Evolutionary conservation across 805 yeast species (phyloP).

Genomic region (Saccharomycopsis sp.): DNA sequence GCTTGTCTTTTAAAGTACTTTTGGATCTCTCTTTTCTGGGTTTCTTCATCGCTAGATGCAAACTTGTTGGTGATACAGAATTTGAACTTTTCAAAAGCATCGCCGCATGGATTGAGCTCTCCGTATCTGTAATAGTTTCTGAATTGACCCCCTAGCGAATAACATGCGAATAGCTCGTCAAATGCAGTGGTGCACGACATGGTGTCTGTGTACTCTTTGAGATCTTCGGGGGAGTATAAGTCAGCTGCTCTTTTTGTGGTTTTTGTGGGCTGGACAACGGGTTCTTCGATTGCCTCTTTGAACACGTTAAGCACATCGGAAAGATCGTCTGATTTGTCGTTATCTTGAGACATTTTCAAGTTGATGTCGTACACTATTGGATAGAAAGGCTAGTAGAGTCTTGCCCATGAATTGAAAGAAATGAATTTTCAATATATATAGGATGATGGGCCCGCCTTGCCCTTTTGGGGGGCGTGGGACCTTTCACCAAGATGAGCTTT

Average conservation of each 20-base stretch:
- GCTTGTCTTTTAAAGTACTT: constrained; percentile 59
- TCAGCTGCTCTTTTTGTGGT: constrained; percentile 5
- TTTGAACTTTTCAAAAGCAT: constrained; percentile 64
- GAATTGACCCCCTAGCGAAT: constrained; percentile 84
- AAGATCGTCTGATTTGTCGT: constrained; percentile 13
- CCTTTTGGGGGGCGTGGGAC: no score
- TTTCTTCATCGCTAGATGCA: constrained; percentile 23
- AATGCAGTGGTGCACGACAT: constrained; percentile 77
- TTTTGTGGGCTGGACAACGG: constrained; percentile 5
- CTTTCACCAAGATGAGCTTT: no score
- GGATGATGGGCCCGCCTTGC: no score
- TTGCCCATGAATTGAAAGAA: no score
- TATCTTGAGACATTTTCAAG: constrained; percentile 1
- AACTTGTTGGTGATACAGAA: constrained; percentile 58
- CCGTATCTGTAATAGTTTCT: constrained; percentile 82
- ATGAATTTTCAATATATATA: no score
- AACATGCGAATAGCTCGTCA: constrained; percentile 79
- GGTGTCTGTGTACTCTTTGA: constrained; percentile 11
- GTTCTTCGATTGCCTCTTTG: constrained; percentile 14
- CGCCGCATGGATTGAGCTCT: constrained; percentile 58
- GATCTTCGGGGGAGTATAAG: not conserved
- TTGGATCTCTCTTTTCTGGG: constrained; percentile 44
- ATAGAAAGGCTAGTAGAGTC: no score
- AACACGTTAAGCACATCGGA: constrained; percentile 13
- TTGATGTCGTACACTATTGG: no score